A percentile compares a stretch with the other conserved stretches of the same genome.
These are phyloP conservation scores for Arthrobotrys sinensis DNA, from an alignment of 2,329 filamentous ascomycete species.

Conservation along the genomic window DNA sequence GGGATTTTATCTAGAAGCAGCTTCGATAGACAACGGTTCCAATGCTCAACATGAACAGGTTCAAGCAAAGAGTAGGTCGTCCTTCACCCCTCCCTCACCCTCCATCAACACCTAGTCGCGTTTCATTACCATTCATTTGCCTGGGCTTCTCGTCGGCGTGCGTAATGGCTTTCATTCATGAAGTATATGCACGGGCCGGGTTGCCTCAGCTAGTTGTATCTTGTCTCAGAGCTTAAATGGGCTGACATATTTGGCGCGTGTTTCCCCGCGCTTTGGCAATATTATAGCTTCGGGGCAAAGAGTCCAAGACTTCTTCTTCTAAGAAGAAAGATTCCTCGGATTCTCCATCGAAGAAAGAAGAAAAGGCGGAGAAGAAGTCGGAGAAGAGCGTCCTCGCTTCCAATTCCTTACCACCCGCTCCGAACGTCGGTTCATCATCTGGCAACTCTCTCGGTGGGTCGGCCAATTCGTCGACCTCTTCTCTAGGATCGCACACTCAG, in stretches of 20 bases:
- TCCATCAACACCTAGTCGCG: conserved; percentile 26
- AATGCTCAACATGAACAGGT: conserved; percentile 60
- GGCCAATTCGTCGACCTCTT: conserved; percentile 57
- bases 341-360: conserved; percentile 62
- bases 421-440: conserved; percentile 50
- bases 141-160: conserved; percentile 11
- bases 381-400: conserved; percentile 61
- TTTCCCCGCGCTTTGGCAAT: conserved; percentile 27
- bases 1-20: conserved; percentile 7
- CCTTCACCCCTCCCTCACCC: neutral
- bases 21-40: conserved; percentile 43
- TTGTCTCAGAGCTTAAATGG: conserved; percentile 58
- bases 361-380: conserved; percentile 59
- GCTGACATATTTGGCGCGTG: conserved; percentile 55
- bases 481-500: conserved; percentile 62
- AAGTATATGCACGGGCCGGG: conserved; percentile 14
- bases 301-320: conserved; percentile 70
- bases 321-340: conserved; percentile 77
- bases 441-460: conserved; percentile 46
- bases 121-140: conserved; percentile 20
- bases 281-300: conserved; percentile 61
- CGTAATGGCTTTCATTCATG: conserved; percentile 1
- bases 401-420: conserved; percentile 54
- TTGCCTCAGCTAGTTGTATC: conserved; percentile 26
- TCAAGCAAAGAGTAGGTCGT: conserved; percentile 55